Evolutionary conservation across 345 rosid genomes (phyloP), one percentile per base, ranked within the genome.

Genomic region (Syzygium oleosum): DNA sequence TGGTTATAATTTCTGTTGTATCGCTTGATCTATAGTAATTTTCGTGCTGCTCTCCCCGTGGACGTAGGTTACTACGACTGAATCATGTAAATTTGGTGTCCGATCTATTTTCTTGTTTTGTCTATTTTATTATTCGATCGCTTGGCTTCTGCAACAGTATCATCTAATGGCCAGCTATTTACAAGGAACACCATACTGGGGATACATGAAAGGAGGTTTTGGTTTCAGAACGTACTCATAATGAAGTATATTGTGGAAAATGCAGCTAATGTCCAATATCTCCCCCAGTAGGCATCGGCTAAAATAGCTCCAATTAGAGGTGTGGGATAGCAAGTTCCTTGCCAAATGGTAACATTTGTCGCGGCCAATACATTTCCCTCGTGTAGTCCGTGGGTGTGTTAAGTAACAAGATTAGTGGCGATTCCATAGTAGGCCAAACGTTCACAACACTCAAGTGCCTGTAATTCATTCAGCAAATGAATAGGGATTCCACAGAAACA

Each of bases 281-380:
- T 85, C 80, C 93, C 94, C 94, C 91, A 90, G 34, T 85, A 91
- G 12, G 93, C 90, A 90, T 91, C 88, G n/a, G 92, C 92, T 27
- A 91, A 59, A 23, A 90, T 77, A 14, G 94, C 94, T 77, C 94
- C 93, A 65, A 91, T 61, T 27, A 90, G 91, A 63, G 93, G 92
- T 29, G 90, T 85, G 21, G 90, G 88, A 84, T 89, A 91, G 90
- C 91, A 90, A 86, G 94, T 91, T 49, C 91, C 94, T 63, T 85
- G 52, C 91, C 92, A 91, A 55, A 89, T 91, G 27, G 91, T 77
- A 52, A 91, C 93, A 84, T 90, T 89, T 86, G 87, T 89, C 51
- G 91, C 90, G 25, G 92, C 94, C 49, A 91, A 85, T 7, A 85
- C 92, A 87, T 91, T 89, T 51, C 93, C 88, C 86, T 91, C 85